Evolutionary conservation across 352 stramenopile genomes (phyloP).

Genomic region (Paralagenidium karlingii): DNA sequence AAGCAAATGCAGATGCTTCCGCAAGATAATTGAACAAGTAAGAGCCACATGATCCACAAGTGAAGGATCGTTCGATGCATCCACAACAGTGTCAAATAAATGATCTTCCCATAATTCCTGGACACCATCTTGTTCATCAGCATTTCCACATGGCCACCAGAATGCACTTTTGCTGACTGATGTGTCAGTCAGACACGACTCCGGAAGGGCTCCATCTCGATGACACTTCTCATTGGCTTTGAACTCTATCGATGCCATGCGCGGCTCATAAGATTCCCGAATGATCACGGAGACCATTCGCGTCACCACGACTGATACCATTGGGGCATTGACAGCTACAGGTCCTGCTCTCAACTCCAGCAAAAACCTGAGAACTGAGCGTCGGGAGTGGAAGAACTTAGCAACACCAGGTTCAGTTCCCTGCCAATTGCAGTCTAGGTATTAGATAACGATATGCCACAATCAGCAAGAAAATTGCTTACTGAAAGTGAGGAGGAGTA

Average conservation of each 20-base stretch:
- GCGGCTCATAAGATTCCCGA: slow-evolving; percentile 62
- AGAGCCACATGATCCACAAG: slow-evolving; percentile 65
- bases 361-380: slow-evolving; percentile 40
- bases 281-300: slow-evolving; percentile 61
- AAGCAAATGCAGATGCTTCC: slow-evolving; percentile 70
- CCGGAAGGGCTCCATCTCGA: slow-evolving; percentile 60
- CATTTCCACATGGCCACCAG: slow-evolving; percentile 58
- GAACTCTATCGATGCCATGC: slow-evolving; percentile 10
- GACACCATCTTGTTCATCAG: slow-evolving; percentile 8
- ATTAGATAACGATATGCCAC: no score
- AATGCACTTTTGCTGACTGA: slow-evolving; percentile 63
- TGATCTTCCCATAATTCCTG: slow-evolving; percentile 57
- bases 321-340: no score
- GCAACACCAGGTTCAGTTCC: no score
- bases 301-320: slow-evolving; percentile 28
- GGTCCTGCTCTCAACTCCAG: no score
- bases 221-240: slow-evolving; percentile 7
- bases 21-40: slow-evolving; percentile 57
- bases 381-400: slow-evolving; percentile 47
- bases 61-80: slow-evolving; percentile 38
- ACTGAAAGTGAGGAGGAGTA: no score
- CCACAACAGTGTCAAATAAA: slow-evolving; percentile 51
- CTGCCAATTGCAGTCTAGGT: no score
- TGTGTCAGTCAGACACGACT: slow-evolving; percentile 58
- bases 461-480: no score